These are phyloP conservation scores for Castanopsis chinensis DNA, from an alignment of 306 rosid genomes.

Conservation along the genomic window DNA sequence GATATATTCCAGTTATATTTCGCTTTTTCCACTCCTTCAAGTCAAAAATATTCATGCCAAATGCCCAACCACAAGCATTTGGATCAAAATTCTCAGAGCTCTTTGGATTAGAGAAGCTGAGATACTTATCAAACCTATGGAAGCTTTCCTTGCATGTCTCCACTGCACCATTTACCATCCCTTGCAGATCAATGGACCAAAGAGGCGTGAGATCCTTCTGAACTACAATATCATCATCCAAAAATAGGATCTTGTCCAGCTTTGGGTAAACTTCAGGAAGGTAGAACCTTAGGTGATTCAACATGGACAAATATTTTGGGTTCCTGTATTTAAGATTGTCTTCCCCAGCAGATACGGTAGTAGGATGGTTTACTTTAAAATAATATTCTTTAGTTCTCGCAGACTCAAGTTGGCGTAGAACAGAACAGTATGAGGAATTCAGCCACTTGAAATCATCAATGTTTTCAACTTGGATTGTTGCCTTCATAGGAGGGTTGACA, in stretches of 20 bases:
- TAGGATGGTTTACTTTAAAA: slow-evolving; percentile 89
- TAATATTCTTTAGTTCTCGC: slow-evolving; percentile 89
- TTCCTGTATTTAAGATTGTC: slow-evolving; percentile 91
- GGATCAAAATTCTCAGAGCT: slow-evolving; percentile 83
- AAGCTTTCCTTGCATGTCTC: slow-evolving; percentile 99
- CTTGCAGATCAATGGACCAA: slow-evolving; percentile 84
- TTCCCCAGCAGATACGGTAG: slow-evolving; percentile 77
- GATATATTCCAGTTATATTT: slow-evolving; percentile 90
- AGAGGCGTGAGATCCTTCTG: slow-evolving; percentile 91
- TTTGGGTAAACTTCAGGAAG: slow-evolving; percentile 95
- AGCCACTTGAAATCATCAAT: slow-evolving; percentile 95
- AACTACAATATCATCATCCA: slow-evolving; percentile 96
- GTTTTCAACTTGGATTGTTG: slow-evolving; percentile 75
- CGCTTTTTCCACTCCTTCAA: slow-evolving; percentile 92
- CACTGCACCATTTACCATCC: slow-evolving; percentile 98
- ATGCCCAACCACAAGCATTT: slow-evolving; percentile 99
- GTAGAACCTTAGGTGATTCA: slow-evolving; percentile 92
- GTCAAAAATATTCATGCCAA: slow-evolving; percentile 93
- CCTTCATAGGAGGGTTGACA: slow-evolving; percentile 72
- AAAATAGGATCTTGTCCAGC: slow-evolving; percentile 82
- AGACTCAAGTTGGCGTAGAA: slow-evolving; percentile 92
- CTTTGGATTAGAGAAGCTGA: slow-evolving; percentile 81
- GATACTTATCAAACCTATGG: slow-evolving; percentile 96
- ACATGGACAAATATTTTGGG: slow-evolving; percentile 92
- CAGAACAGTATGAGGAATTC: slow-evolving; percentile 96